Base-by-base conservation (phyloP, 371 early-diverging fungal genomes). In the Sporodiniella umbellata region DNA sequence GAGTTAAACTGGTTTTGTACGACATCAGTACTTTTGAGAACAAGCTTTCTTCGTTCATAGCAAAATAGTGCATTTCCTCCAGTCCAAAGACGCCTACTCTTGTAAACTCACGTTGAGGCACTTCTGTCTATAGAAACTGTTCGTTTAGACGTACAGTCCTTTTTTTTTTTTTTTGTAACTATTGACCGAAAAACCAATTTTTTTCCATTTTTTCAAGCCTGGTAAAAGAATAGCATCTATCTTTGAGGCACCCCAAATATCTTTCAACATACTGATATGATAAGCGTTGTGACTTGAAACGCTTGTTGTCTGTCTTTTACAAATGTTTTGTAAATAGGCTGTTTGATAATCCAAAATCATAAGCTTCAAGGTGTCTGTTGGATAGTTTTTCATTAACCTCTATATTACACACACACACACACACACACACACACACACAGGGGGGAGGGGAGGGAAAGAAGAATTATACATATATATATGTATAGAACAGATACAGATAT, bases 261-360 rank as follows among this genome's bases (percentile, higher is more conserved):
- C 82, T 25, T 79, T 68, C 8, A 89, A 58, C 61, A 79, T 67
- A 11, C 54, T 61, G 22, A 57, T 71, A 62, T 84, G 82, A 0
- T 67, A 68, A 21, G 75, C 56, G 42, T 78, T 79, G 24, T 78
- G 58, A n/a, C 68, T 46, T 17, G 79, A 75, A 8, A 86, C 80
- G 17, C 70, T 65, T 3, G 74, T 70, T 25, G 68, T 72, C 26
- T 81, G 71, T 33, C 80, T 52, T 23, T 72, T 52, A 53, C 76
- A 58, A 24, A 74, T 77, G 48, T 87, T 85, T 49, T 72, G 68
- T 18, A 86, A 77, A 43, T 78, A 57, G 1, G 79, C 72, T 8
- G 84, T 53, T 66, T 89, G 90, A 56, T 82, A 87, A 26, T 87
- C 87, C 12, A 85, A 57, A 37, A 89, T 52, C 51, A 83, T 72